Evolutionary conservation across 352 stramenopile species (phyloP).

Genomic region (Aphanomyces cochlioides): DNA sequence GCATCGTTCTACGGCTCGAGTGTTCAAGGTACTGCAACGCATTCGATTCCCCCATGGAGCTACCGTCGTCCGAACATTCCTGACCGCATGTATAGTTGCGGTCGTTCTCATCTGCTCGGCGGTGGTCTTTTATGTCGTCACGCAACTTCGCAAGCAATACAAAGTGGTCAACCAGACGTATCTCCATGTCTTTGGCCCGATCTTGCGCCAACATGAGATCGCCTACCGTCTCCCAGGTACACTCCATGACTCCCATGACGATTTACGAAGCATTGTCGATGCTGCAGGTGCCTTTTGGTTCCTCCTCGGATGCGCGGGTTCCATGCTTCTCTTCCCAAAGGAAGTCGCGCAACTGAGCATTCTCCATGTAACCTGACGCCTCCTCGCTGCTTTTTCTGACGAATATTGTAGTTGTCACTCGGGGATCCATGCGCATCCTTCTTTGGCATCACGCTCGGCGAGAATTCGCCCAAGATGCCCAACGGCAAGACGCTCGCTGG

Average conservation of each 20-base stretch:
- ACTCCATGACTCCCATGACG: not conserved
- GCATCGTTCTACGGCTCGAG: slow-evolving; percentile 20
- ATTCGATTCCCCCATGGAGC: not conserved
- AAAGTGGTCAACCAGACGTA: slow-evolving; percentile 23
- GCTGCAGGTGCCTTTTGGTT: slow-evolving; percentile 28
- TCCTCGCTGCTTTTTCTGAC: not conserved
- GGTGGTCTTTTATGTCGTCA: slow-evolving; percentile 19
- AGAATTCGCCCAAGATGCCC: slow-evolving; percentile 16
- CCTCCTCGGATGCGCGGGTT: slow-evolving; percentile 8
- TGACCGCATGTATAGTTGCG: slow-evolving; percentile 8
- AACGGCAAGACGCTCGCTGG: slow-evolving; percentile 28
- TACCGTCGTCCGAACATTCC: not conserved
- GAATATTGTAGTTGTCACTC: slow-evolving; percentile 18
- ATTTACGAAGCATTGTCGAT: not conserved
- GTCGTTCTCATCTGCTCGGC: slow-evolving; percentile 16
- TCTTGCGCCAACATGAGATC: slow-evolving; percentile 28
- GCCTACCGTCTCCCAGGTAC: slow-evolving; percentile 21
- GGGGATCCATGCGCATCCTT: slow-evolving; percentile 29
- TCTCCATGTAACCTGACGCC: slow-evolving; percentile 3
- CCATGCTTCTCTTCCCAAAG: slow-evolving; percentile 20
- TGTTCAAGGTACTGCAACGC: slow-evolving; percentile 16
- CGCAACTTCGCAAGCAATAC: slow-evolving; percentile 18
- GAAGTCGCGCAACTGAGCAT: slow-evolving; percentile 26
- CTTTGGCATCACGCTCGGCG: slow-evolving; percentile 29
- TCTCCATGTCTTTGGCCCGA: slow-evolving; percentile 28